Base-by-base conservation (phyloP, 768 basidiomycete genomes). In the Amanita pallidorosea region DNA sequence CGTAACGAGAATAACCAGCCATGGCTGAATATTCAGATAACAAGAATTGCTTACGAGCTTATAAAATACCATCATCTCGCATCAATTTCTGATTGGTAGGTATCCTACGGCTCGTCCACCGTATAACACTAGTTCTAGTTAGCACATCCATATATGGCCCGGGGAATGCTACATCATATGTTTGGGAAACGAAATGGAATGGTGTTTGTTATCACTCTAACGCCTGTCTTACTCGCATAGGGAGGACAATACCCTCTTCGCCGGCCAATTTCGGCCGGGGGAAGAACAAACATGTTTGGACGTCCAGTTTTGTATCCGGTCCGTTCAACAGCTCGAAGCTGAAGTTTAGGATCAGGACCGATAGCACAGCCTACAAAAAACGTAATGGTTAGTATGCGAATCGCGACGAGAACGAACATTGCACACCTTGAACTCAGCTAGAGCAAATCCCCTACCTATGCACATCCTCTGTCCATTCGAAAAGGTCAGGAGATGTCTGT, bases 401-500 rank as follows among this genome's bases (percentile, higher is more conserved):
- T 40, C 38, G 17, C 12, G 38, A 40, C 8, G 11, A n/a, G n/a
- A 37, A 37, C 17, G 36, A 17, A 37, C 6, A 3, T n/a, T 8
- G 7, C 45, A 18, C 22, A 51, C 51, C 33, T 52, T 52, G 22
- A 52, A 15, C 35, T 53, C 51, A 12, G 45, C 29, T 11, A 53
- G 12, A 6, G 73, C 71, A 50, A 75, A 75, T 13, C 58, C 58
- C 35, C 66, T 69, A 11, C 75, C 75, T 15, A 74, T 60, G 53
- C 75, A 77, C n/a, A 61, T 64, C 35, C 72, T 61, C 4, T 67
- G 65, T 1, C 75, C 76, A 37, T 76, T 73, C 0, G 67, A 59
- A 56, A 75, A 77, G 3, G 70, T 69, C 47, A 73, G 60, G 2
- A 75, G 49, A 36, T 75, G 73, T 17, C 62, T 59, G 31, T 68